These are phyloP conservation scores for Trichoderma afroharzianum DNA, from an alignment of 2,329 filamentous ascomycete species.

Conservation along the genomic window DNA sequence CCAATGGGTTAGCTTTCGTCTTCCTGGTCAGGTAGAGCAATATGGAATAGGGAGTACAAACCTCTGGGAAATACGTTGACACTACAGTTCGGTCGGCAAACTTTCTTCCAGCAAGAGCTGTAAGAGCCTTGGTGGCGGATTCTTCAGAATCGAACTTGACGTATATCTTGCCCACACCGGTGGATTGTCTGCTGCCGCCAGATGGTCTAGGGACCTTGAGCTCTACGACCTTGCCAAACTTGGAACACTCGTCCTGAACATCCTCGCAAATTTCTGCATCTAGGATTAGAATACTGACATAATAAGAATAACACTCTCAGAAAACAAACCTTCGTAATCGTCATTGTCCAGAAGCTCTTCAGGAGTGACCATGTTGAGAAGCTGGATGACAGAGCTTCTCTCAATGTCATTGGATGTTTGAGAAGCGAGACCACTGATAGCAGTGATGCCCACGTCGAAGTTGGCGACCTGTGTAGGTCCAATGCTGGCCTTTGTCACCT, in stretches of 20 bases:
- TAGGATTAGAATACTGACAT: constrained; percentile 32
- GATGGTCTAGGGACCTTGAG: constrained; percentile 89
- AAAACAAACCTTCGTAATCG: constrained; percentile 80
- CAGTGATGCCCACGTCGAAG: constrained; percentile 92
- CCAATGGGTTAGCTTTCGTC: constrained; percentile 30
- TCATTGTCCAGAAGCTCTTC: constrained; percentile 93
- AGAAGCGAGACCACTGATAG: constrained; percentile 95
- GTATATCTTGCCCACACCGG: constrained; percentile 95
- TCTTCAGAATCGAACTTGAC: constrained; percentile 84
- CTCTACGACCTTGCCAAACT: constrained; percentile 81
- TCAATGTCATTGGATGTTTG: constrained; percentile 78
- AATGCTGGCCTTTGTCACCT: constrained; percentile 84
- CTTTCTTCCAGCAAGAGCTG: constrained; percentile 88
- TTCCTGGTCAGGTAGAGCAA: not conserved
- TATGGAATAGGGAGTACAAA: constrained; percentile 35
- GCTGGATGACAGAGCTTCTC: constrained; percentile 77
- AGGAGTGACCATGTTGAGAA: constrained; percentile 97
- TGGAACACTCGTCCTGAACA: constrained; percentile 85
- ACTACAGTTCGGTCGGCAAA: constrained; percentile 96
- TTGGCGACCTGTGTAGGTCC: constrained; percentile 90
- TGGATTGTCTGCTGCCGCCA: constrained; percentile 75
- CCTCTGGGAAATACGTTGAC: constrained; percentile 93
- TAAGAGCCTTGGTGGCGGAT: constrained; percentile 77
- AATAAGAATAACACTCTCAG: not conserved
- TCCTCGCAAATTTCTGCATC: constrained; percentile 88